phyloP scores from a whole-genome alignment of 2,329 filamentous ascomycete genomes.

The Raffaelea deltoideospora region DNA sequence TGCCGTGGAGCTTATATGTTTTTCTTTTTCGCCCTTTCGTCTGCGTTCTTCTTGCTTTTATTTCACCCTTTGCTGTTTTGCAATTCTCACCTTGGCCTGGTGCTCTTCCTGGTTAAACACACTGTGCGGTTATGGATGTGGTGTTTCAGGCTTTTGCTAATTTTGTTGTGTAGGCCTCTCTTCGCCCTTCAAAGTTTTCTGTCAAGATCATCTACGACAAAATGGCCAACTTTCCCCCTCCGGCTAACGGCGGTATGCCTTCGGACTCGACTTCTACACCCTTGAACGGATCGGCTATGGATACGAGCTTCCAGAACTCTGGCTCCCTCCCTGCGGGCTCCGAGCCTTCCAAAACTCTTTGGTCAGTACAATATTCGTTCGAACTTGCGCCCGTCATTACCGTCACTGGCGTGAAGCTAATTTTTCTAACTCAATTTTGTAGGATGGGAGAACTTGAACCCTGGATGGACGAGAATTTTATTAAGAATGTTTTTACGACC shows the following conservation, averaged over 20 bases:
- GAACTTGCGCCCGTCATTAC: neutral
- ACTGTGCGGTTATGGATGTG: no score
- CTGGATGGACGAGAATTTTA: slow-evolving; percentile 99
- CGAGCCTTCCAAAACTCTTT: slow-evolving; percentile 42
- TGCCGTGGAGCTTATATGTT: no score
- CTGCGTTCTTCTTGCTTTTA: neutral
- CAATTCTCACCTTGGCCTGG: no score
- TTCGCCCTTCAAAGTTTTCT: neutral
- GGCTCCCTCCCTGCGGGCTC: slow-evolving; percentile 12
- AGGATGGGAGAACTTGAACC: slow-evolving; percentile 99
- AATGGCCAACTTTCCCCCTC: slow-evolving; percentile 11
- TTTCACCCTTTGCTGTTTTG: neutral
- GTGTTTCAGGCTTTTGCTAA: neutral
- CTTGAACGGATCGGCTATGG: slow-evolving; percentile 16
- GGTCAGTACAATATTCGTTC: slow-evolving; percentile 27
- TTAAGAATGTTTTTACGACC: slow-evolving; percentile 80
- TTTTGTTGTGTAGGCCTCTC: neutral
- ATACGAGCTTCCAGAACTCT: slow-evolving; percentile 11
- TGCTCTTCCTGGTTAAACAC: no score
- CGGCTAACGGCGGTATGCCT: slow-evolving; percentile 9
- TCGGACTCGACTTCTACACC: slow-evolving; percentile 10
- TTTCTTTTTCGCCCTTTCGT: neutral
- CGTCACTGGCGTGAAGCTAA: neutral
- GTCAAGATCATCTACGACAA: neutral
- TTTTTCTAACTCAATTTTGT: slow-evolving; percentile 6